Base-by-base conservation (phyloP, 257 asterid species). In the Nyctanthes arbortristis region DNA sequence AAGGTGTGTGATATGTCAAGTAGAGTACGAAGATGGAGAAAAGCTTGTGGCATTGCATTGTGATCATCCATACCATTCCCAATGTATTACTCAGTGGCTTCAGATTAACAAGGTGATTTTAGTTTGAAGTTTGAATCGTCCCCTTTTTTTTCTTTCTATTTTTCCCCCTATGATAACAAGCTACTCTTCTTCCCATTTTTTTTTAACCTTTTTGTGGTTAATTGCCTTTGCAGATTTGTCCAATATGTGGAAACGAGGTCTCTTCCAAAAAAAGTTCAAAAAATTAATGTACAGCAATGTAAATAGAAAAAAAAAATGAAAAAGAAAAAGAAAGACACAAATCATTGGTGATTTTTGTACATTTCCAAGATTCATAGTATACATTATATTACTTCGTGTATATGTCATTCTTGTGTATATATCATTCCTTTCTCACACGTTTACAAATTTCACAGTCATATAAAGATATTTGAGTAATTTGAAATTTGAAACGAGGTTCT, bases 1-100 rank as follows among this genome's bases (percentile, higher is more conserved):
- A 52, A 85, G 89, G 80, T 87, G 93, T 58, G 89, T 84, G 63
- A 81, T 87, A 73, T 87, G 93, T 73, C 93, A 84, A 80, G 68
- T 87, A 75, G 93, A 87, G 71, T 87, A 80, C 34, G 93, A 80
- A 75, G 68, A 72, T 43, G 93, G 81, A 76, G 93, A 87, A 36
- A 56, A 82, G 61, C 78, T 84, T 39, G 90, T 78, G 7, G 60
- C 70, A 33, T 81, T 87, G 7, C 66, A 61, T 5, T 87, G 93
- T 65, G 80, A 82, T 58, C 93, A 87, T 76, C 79, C 69, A 2
- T 87, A 80, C 73, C 93, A 84, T 49, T 62, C 54, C 32, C 84
- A 87, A 32, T 87, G 93, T 74, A 80, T 87, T 14, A 52, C 75
- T 59, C 71, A 76, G 56, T 87, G 93, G 93, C 87, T 87, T 35